Base-by-base conservation (phyloP, 2,329 filamentous ascomycete species). In the Aureobasidium sp. region DNA sequence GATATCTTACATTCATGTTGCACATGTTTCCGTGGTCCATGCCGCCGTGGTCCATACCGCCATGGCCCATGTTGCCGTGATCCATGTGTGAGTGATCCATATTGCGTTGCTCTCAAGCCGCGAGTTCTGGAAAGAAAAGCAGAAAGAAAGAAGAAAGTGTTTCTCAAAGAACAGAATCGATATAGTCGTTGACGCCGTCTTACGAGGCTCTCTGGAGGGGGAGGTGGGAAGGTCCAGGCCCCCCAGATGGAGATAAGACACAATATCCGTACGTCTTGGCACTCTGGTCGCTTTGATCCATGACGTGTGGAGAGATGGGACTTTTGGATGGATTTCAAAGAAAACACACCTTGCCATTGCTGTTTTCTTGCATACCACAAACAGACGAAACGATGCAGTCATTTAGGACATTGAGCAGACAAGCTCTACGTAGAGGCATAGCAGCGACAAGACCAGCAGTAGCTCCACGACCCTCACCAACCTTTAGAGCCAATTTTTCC, bases 1-100 rank as follows among this genome's bases (percentile, higher is more conserved):
- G 5, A 14, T 16, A 48, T 64, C 84, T 64, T 73, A 91, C 90
- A 71, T 90, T 95, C 89, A 96, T 96, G 71, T 77, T 90, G 79
- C 90, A 96, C 75, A 78, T 78, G 61, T 73, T 71, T 25, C 73
- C 74, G 63, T 80, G 79, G 60, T 71, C 71, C 68, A 76, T 77
- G 57, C 68, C 74, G 57, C 72, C 64, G 58, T 73, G 70, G 55
- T 66, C 67, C 74, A 78, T 79, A 24, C 35, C 35, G 27, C 52
- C 52, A 49, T 58, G 55, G 37, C 42, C 57, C 57, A 58, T 58
- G 25, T 51, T 39, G 7, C 48, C 51, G 53, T 58, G 56, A 32
- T 58, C 54, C 57, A 57, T 57, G 25, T 50, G 35, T 40, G 37
- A 41, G 48, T 52, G 48, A 27, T 42, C 48, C 48, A 52, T 52